Percentiles rank a stretch among this genome's conserved stretches.
Evolutionary conservation across 2,329 filamentous ascomycete genomes (phyloP).

Genomic region (Rosellinia necatrix): DNA sequence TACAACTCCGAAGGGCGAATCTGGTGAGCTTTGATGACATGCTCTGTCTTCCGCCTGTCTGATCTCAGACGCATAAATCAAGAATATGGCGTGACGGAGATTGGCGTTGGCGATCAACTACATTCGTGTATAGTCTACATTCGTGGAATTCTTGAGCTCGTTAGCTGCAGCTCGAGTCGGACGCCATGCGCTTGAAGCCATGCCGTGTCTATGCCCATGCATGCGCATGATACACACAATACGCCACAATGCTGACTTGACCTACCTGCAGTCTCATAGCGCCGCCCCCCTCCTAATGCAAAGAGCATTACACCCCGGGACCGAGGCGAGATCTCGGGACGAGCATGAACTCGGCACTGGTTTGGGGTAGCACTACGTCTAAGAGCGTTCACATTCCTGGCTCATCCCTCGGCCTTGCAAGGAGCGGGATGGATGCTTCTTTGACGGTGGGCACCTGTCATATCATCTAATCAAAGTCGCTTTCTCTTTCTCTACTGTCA

Average conservation of each 20-base stretch:
- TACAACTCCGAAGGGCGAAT: background rate
- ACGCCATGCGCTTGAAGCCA: background rate
- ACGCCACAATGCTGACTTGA: slow-evolving; percentile 14
- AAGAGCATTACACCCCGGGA: background rate
- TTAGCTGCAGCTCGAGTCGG: background rate
- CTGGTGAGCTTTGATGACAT: background rate
- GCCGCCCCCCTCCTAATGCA: background rate
- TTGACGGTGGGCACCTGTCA: too few species aligned
- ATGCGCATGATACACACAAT: slow-evolving; percentile 1
- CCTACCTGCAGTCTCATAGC: slow-evolving; percentile 6
- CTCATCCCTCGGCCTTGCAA: too few species aligned
- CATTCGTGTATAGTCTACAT: background rate
- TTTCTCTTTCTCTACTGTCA: background rate
- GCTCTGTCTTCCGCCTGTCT: background rate
- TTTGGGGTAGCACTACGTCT: slow-evolving; percentile 1
- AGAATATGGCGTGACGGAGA: slow-evolving; percentile 1
- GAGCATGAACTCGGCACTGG: too few species aligned
- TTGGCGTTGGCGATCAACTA: background rate
- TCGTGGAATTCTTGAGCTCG: background rate
- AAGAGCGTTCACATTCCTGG: background rate
- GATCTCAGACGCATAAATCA: background rate
- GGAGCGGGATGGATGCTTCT: too few species aligned
- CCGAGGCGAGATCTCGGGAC: slow-evolving; percentile 20
- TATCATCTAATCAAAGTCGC: background rate
- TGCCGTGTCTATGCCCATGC: slow-evolving; percentile 3